phyloP scores from a whole-genome alignment of 768 basidiomycete species.

The Pleurotus pulmonarius region DNA sequence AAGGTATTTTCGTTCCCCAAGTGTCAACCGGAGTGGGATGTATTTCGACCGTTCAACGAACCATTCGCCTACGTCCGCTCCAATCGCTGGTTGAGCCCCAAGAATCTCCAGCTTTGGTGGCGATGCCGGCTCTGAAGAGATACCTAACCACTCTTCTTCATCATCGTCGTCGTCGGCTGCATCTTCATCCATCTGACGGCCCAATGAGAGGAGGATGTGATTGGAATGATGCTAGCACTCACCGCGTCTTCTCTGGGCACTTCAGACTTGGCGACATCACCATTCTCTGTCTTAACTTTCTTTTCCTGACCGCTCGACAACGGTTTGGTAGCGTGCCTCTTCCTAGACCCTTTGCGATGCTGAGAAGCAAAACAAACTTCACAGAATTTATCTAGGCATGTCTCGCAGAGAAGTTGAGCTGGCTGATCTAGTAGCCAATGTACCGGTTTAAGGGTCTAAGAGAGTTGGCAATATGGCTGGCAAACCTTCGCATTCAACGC shows the following conservation, averaged over 20 bases:
- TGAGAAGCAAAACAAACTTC: conserved; percentile 85
- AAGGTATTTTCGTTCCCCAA: conserved; percentile 77
- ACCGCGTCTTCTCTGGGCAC: conserved; percentile 27
- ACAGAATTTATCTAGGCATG: conserved; percentile 71
- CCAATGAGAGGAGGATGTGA: neutral
- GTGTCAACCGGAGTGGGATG: conserved; percentile 75
- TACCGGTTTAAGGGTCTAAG: conserved; percentile 5
- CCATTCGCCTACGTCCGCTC: conserved; percentile 74
- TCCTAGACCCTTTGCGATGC: conserved; percentile 79
- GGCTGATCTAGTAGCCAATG: conserved; percentile 63
- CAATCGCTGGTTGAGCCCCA: conserved; percentile 56
- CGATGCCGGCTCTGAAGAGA: conserved; percentile 20
- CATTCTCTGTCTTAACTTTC: conserved; percentile 22
- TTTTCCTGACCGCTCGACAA: conserved; percentile 29
- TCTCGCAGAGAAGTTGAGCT: conserved; percentile 68
- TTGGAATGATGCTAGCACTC: conserved; percentile 12
- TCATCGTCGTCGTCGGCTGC: conserved; percentile 40
- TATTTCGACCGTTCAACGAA: conserved; percentile 78
- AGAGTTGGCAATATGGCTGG: neutral
- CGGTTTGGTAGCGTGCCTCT: conserved; percentile 53
- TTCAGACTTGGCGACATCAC: conserved; percentile 9
- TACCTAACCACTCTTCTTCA: conserved; percentile 35
- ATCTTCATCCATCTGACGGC: conserved; percentile 43
- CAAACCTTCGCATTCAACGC: conserved; percentile 84
- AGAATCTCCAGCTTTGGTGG: conserved; percentile 29